Evolutionary conservation across 2,329 filamentous ascomycete species (phyloP).

Genomic region (Stachybotrys elegans): DNA sequence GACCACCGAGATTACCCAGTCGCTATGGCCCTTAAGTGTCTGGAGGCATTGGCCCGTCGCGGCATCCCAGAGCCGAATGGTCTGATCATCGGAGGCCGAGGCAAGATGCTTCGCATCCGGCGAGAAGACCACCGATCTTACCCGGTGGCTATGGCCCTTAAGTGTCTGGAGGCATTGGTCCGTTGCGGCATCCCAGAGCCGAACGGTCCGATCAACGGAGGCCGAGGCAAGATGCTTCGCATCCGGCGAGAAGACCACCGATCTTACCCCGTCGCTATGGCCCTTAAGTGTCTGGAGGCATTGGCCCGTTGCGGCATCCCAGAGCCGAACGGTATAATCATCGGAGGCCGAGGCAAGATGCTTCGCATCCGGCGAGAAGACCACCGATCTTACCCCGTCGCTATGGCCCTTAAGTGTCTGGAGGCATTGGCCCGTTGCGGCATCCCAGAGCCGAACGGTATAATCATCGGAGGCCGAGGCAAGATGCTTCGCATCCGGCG

Average conservation of each 20-base stretch:
- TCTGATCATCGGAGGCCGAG: no score
- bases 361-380: constrained; percentile 9
- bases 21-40: no score
- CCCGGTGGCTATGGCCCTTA: background rate
- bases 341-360: constrained; percentile 8
- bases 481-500: background rate
- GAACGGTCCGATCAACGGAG: constrained; percentile 3
- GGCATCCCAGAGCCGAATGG: no score
- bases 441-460: constrained; percentile 8
- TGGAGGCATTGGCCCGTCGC: no score
- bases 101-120: no score
- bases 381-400: constrained; percentile 8
- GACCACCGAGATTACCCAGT: no score
- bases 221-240: constrained; percentile 3
- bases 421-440: background rate
- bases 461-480: constrained; percentile 4
- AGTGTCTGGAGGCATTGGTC: constrained; percentile 6
- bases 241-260: constrained; percentile 5
- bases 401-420: constrained; percentile 9
- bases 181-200: constrained; percentile 8
- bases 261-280: constrained; percentile 2
- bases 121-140: no score
- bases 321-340: constrained; percentile 11
- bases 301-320: constrained; percentile 8
- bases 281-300: constrained; percentile 7